Conservation (phyloP, 1,139 yeast species). For the Yamadazyma jaroonii region DNA sequence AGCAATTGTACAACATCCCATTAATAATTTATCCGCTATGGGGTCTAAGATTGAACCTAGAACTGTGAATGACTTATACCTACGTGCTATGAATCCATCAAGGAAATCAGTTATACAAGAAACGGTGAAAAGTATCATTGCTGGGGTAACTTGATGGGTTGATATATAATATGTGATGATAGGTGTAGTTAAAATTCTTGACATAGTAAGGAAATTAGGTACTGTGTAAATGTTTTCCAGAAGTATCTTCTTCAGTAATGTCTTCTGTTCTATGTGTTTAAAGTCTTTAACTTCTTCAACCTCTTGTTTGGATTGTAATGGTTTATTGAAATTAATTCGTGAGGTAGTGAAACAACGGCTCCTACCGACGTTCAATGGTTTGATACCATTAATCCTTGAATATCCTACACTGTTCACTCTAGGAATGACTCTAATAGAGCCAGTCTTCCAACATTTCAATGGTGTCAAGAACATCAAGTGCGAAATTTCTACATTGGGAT, state of each 20-base stretch:
- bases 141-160: constrained; percentile 55
- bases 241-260: constrained; percentile 1
- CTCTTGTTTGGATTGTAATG: too few species aligned
- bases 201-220: constrained; percentile 80
- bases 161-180: constrained; percentile 76
- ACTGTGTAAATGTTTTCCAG: constrained; percentile 67
- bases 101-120: constrained; percentile 88
- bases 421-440: too few species aligned
- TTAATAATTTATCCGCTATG: constrained; percentile 86
- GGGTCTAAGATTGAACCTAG: constrained; percentile 94
- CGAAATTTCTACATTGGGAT: too few species aligned
- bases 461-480: too few species aligned
- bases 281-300: background rate
- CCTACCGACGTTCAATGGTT: too few species aligned
- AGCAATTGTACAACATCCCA: constrained; percentile 82
- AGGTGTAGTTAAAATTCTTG: constrained; percentile 80
- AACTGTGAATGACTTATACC: constrained; percentile 70
- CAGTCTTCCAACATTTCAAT: too few species aligned
- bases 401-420: too few species aligned
- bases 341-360: too few species aligned
- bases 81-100: constrained; percentile 90
- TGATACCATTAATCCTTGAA: too few species aligned
- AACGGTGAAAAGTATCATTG: constrained; percentile 71
- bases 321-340: too few species aligned
- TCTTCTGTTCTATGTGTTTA: background rate